These are phyloP conservation scores for Firmiana major DNA, from an alignment of 345 rosid genomes.

Conservation along the genomic window DNA sequence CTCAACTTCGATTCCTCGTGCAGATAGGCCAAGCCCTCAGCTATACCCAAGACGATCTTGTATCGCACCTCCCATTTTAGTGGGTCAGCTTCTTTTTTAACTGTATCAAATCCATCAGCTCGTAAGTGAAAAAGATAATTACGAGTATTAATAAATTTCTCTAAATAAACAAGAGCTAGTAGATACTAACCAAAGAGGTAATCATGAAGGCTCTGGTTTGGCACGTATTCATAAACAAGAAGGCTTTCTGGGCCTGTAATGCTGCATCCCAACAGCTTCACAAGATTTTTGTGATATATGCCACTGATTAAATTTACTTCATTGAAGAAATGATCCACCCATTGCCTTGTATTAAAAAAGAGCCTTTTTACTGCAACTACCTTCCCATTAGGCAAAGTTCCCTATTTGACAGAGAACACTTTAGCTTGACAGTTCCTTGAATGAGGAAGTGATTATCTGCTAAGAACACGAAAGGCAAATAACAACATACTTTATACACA, in stretches of 20 bases:
- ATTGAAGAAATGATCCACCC: constrained; percentile 96
- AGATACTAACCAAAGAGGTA: constrained; percentile 50
- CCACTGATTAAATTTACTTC: constrained; percentile 83
- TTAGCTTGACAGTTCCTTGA: not conserved
- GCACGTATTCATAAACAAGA: constrained; percentile 74
- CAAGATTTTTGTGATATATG: constrained; percentile 79
- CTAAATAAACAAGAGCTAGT: not conserved
- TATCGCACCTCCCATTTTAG: constrained; percentile 56
- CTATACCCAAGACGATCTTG: constrained; percentile 62
- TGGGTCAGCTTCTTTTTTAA: constrained; percentile 33
- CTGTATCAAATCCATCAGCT: constrained; percentile 34
- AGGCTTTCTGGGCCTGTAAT: constrained; percentile 88
- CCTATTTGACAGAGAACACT: constrained; percentile 34
- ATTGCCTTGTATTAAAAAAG: constrained; percentile 78
- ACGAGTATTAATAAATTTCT: not conserved
- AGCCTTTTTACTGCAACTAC: constrained; percentile 83
- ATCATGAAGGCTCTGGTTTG: constrained; percentile 73
- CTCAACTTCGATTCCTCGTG: constrained; percentile 68
- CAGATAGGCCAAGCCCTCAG: constrained; percentile 80
- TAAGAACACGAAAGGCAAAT: not conserved
- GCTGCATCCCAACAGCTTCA: constrained; percentile 81
- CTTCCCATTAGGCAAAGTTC: constrained; percentile 58
- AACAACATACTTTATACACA: constrained; percentile 58
- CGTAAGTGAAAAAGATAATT: not conserved
- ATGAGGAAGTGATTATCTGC: not conserved